Conservation (phyloP, 148 eudicot species). For the Amaranthus hypochondriacus region DNA sequence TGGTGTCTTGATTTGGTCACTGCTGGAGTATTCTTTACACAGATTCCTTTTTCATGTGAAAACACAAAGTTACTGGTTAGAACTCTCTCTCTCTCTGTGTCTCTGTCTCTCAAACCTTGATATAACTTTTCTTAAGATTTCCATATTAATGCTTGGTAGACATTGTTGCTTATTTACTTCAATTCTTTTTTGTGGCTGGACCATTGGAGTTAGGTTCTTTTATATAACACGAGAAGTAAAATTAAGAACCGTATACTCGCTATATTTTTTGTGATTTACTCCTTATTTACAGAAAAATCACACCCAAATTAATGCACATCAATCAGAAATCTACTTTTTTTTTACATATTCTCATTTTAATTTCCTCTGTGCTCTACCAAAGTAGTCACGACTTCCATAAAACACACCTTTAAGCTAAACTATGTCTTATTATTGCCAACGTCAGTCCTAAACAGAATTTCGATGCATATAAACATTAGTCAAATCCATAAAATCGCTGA, state of each 20-base stretch:
- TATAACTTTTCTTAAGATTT: background rate
- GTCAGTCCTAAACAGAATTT: too few species aligned
- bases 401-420: too few species aligned
- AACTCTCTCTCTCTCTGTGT: slow-evolving; percentile 36
- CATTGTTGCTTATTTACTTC: slow-evolving; percentile 26
- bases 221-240: background rate
- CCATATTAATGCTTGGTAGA: slow-evolving; percentile 23
- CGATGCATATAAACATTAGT: too few species aligned
- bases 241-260: background rate
- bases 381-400: too few species aligned
- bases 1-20: slow-evolving; percentile 31
- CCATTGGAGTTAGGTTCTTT: background rate
- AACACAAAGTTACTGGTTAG: slow-evolving; percentile 37
- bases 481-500: too few species aligned
- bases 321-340: too few species aligned
- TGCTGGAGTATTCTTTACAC: slow-evolving; percentile 32
- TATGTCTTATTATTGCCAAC: too few species aligned
- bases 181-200: slow-evolving; percentile 5
- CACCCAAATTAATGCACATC: too few species aligned
- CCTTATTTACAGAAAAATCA: too few species aligned
- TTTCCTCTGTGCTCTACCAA: too few species aligned
- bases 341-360: too few species aligned
- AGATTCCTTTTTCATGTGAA: slow-evolving; percentile 36
- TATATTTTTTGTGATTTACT: too few species aligned
- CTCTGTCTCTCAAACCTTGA: slow-evolving; percentile 31